These are phyloP conservation scores for Lactarius sp. DNA, from an alignment of 768 basidiomycete species.

Conservation along the genomic window DNA sequence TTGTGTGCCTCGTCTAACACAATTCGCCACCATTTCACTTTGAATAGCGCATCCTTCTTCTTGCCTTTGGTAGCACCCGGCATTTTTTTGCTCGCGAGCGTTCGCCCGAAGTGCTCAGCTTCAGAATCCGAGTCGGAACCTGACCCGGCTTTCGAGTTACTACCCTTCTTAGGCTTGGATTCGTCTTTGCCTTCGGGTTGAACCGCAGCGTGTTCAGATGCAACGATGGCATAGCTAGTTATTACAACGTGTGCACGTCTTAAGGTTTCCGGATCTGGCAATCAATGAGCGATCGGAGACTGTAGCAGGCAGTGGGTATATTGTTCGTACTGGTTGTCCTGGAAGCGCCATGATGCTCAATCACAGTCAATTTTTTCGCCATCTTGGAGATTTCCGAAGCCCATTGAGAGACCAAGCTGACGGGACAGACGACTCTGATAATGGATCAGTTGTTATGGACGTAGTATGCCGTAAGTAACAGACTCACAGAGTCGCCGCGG, in stretches of 20 bases:
- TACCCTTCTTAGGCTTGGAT: slow-evolving; percentile 40
- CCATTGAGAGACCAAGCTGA: slow-evolving; percentile 90
- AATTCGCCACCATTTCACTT: slow-evolving; percentile 76
- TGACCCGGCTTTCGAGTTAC: slow-evolving; percentile 32
- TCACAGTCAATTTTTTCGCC: slow-evolving; percentile 58
- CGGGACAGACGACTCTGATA: slow-evolving; percentile 76
- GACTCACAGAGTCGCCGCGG: slow-evolving; percentile 63
- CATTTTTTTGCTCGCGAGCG: slow-evolving; percentile 43
- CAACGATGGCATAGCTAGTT: slow-evolving; percentile 82
- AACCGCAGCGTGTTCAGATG: slow-evolving; percentile 67
- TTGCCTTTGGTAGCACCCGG: slow-evolving; percentile 39
- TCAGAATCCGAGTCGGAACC: slow-evolving; percentile 33
- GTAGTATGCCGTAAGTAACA: background rate
- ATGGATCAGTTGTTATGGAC: background rate
- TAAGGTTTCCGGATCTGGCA: slow-evolving; percentile 50
- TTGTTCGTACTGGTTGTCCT: slow-evolving; percentile 57
- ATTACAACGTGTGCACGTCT: slow-evolving; percentile 65
- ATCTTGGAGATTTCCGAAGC: slow-evolving; percentile 75
- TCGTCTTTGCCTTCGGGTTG: slow-evolving; percentile 50
- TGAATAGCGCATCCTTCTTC: slow-evolving; percentile 62
- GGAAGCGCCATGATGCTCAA: slow-evolving; percentile 77
- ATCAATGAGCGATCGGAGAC: background rate
- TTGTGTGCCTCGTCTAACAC: slow-evolving; percentile 96
- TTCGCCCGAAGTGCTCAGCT: slow-evolving; percentile 43
- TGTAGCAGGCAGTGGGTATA: background rate